These are phyloP conservation scores for Lolium perenne DNA, from an alignment of 176 grass and related monocot genomes.

Conservation along the genomic window DNA sequence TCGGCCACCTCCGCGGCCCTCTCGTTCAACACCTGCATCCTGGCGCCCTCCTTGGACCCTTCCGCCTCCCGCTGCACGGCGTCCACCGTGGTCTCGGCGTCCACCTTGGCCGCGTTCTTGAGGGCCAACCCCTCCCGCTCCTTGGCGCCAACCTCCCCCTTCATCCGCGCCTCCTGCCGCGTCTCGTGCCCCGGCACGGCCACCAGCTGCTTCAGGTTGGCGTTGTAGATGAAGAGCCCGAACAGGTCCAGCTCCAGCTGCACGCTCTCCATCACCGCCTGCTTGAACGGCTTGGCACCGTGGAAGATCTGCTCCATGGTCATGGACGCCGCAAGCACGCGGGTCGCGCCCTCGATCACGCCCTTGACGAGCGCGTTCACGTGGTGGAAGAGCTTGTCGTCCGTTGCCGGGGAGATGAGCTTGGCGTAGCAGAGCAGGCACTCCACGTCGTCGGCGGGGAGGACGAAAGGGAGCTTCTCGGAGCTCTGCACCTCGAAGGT, in stretches of 20 bases:
- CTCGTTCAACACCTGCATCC: constrained; percentile 64
- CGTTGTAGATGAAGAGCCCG: constrained; percentile 77
- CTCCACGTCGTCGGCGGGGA: constrained; percentile 52
- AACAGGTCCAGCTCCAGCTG: constrained; percentile 87
- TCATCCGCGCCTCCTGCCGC: constrained; percentile 74
- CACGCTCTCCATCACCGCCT: constrained; percentile 66
- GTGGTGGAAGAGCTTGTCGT: constrained; percentile 75
- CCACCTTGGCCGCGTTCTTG: constrained; percentile 69
- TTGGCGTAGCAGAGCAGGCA: constrained; percentile 75
- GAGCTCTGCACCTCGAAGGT: constrained; percentile 80
- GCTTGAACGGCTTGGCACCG: constrained; percentile 68
- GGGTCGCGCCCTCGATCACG: constrained; percentile 83
- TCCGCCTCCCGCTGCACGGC: too few relatives aligned
- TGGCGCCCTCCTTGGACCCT: too few relatives aligned
- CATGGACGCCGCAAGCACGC: constrained; percentile 75
- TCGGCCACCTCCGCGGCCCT: constrained; percentile 67
- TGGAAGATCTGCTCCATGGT: constrained; percentile 80
- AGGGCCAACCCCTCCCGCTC: constrained; percentile 48
- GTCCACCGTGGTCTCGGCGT: constrained; percentile 54
- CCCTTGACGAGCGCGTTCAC: constrained; percentile 76
- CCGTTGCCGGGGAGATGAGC: constrained; percentile 75
- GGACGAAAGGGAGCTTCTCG: constrained; percentile 84
- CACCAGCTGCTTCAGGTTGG: too few relatives aligned
- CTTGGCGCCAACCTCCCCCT: constrained; percentile 60
- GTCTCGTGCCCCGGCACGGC: constrained; percentile 73